Evolutionary conservation across 805 yeast species (phyloP).

Genomic region (Ogataea salicorniae): DNA sequence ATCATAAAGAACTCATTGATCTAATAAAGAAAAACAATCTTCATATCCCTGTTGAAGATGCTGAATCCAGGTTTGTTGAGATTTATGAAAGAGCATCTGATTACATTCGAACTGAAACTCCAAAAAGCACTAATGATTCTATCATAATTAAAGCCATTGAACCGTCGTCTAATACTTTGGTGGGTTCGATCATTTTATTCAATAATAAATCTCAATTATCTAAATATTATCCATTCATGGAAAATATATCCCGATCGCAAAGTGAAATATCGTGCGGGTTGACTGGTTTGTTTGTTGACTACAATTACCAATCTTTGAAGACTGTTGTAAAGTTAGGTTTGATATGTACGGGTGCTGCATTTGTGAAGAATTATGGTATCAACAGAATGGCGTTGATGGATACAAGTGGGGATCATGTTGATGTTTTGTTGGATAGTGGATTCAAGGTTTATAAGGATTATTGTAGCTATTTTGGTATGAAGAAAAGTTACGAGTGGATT

Average conservation of each 20-base stretch:
- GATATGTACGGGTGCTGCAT: conserved; percentile 51
- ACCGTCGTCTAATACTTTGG: conserved; percentile 45
- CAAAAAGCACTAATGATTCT: conserved; percentile 22
- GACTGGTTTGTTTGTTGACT: conserved; percentile 49
- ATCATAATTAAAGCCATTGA: conserved; percentile 49
- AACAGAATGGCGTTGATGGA: conserved; percentile 12
- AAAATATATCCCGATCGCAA: conserved; percentile 26
- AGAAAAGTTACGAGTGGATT: conserved; percentile 21
- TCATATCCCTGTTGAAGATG: conserved; percentile 7
- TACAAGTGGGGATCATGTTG: conserved; percentile 7
- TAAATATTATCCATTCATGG: conserved; percentile 47
- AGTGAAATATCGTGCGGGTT: conserved; percentile 40
- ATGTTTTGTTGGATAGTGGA: conserved; percentile 21
- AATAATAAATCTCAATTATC: conserved; percentile 41
- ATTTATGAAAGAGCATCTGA: conserved; percentile 36
- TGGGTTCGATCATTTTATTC: conserved; percentile 47
- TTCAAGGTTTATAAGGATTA: conserved; percentile 21
- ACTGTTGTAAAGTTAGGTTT: conserved; percentile 53
- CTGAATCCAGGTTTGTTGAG: conserved; percentile 22
- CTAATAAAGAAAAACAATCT: conserved; percentile 27
- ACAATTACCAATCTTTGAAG: conserved; percentile 45
- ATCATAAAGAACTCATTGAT: conserved; percentile 37
- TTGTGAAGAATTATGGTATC: conserved; percentile 31
- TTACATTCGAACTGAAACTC: conserved; percentile 19
- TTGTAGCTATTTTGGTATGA: conserved; percentile 18